Percentiles rank a stretch among this genome's conserved stretches.
phyloP scores from a whole-genome alignment of 2,329 filamentous ascomycete genomes.

The Ceratocystis eucalypticola region DNA sequence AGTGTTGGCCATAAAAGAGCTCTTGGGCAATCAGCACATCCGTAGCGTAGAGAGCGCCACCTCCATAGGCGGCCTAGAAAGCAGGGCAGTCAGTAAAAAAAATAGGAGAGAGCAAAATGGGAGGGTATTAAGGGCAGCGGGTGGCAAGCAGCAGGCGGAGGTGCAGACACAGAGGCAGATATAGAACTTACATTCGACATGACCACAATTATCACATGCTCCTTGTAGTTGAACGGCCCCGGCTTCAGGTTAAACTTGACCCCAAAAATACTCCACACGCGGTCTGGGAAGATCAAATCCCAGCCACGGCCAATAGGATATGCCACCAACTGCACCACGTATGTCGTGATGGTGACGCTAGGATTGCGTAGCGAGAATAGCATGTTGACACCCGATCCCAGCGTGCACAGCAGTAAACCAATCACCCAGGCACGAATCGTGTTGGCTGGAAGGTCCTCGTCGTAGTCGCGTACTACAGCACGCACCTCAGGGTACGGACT shows the following conservation, averaged over 20 bases:
- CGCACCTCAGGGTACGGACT: slow-evolving; percentile 56
- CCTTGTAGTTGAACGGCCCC: slow-evolving; percentile 48
- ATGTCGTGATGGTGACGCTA: slow-evolving; percentile 45
- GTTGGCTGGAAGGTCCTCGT: slow-evolving; percentile 50
- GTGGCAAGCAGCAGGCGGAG: background rate
- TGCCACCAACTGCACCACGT: slow-evolving; percentile 48
- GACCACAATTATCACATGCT: slow-evolving; percentile 47
- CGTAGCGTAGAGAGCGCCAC: slow-evolving; percentile 44
- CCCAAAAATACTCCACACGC: slow-evolving; percentile 37
- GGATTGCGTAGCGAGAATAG: slow-evolving; percentile 48
- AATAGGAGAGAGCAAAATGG: background rate
- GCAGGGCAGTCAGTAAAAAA: slow-evolving; percentile 20
- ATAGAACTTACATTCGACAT: slow-evolving; percentile 45
- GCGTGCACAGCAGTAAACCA: slow-evolving; percentile 45
- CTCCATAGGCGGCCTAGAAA: slow-evolving; percentile 40
- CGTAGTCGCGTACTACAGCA: slow-evolving; percentile 50
- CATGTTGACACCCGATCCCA: slow-evolving; percentile 49
- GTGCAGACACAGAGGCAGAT: too few species aligned
- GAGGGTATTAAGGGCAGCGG: background rate
- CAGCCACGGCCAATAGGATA: slow-evolving; percentile 44
- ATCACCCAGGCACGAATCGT: slow-evolving; percentile 52
- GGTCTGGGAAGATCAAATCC: slow-evolving; percentile 42
- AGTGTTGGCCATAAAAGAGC: slow-evolving; percentile 38
- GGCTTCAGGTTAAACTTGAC: slow-evolving; percentile 43
- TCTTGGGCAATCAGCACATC: slow-evolving; percentile 33